These are phyloP conservation scores for Penicillium taxi DNA, from an alignment of 495 filamentous ascomycete genomes.

Conservation along the genomic window DNA sequence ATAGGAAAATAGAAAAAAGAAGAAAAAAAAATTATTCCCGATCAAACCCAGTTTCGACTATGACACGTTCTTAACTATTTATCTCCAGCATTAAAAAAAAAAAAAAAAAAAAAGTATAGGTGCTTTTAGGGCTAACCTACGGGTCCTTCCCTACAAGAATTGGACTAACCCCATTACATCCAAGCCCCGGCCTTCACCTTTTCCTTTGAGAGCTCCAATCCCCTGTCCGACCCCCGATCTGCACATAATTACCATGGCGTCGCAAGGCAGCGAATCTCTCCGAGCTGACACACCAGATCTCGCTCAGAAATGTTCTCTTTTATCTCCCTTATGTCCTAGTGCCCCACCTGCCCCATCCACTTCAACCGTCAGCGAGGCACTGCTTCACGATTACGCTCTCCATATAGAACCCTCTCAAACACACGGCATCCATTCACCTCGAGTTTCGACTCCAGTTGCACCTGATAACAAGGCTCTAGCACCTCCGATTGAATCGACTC, in stretches of 20 bases:
- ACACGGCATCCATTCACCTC: conserved; percentile 22
- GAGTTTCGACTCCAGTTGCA: conserved; percentile 14
- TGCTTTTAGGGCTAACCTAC: no score
- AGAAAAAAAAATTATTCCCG: no score
- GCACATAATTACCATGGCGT: no score
- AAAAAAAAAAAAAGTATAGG: no score
- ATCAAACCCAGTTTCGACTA: no score
- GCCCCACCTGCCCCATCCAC: conserved; percentile 19
- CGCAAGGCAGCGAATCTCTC: conserved; percentile 13
- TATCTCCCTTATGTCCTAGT: conserved; percentile 10
- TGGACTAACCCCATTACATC: conserved; percentile 26
- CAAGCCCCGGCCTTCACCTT: conserved; percentile 12
- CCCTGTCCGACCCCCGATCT: no score
- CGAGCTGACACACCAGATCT: conserved; percentile 16
- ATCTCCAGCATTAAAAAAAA: no score
- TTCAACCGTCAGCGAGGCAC: conserved; percentile 28
- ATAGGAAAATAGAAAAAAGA: no score
- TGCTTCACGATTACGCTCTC: conserved; percentile 39
- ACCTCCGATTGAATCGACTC: conserved; percentile 18
- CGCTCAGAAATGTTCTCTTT: not conserved
- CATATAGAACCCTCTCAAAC: conserved; percentile 35
- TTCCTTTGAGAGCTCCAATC: no score
- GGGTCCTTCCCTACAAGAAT: no score
- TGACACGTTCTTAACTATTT: no score
- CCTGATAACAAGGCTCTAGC: conserved; percentile 9